A percentile compares a stretch with the other conserved stretches of the same genome.
Evolutionary conservation across 2,329 filamentous ascomycete species (phyloP).

Genomic region (Ophiostoma triangulosporum): DNA sequence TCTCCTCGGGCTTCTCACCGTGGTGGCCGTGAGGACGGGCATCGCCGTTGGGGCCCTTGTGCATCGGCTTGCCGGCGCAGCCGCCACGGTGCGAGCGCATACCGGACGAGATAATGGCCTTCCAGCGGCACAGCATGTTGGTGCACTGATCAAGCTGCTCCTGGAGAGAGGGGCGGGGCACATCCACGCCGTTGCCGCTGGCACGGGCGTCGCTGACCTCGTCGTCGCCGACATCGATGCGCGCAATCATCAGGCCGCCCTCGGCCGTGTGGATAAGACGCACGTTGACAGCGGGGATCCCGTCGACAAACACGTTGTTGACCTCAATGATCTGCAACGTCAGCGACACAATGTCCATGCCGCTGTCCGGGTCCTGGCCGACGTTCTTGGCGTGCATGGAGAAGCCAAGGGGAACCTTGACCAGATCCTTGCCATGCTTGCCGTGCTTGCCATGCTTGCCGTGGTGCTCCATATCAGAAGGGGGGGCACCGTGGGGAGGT

Average conservation of each 20-base stretch:
- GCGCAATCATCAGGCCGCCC: constrained; percentile 41
- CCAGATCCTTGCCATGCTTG: constrained; percentile 6
- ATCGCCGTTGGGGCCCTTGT: constrained; percentile 13
- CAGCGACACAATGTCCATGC: constrained; percentile 38
- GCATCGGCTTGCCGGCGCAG: constrained; percentile 19
- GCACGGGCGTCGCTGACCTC: not conserved
- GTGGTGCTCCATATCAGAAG: not conserved
- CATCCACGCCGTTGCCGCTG: not conserved
- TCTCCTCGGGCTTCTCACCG: constrained; percentile 9
- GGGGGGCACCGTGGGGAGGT: not conserved
- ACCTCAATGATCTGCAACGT: constrained; percentile 48
- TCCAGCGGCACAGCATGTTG: constrained; percentile 42
- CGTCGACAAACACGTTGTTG: constrained; percentile 39
- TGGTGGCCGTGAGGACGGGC: constrained; percentile 16
- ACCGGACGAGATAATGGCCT: constrained; percentile 33
- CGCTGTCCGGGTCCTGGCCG: constrained; percentile 35
- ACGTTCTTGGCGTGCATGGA: constrained; percentile 29
- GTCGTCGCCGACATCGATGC: constrained; percentile 25
- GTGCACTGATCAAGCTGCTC: constrained; percentile 24
- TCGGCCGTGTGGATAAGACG: constrained; percentile 46
- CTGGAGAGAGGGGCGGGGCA: constrained; percentile 6
- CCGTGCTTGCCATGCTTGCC: not conserved
- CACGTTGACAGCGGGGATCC: constrained; percentile 42
- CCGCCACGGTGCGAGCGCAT: constrained; percentile 26
- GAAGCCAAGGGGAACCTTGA: constrained; percentile 33